Evolutionary conservation across 2,329 filamentous ascomycete species (phyloP), one percentile per base, ranked within the genome.

Genomic region (Trichophyton verrucosum): DNA sequence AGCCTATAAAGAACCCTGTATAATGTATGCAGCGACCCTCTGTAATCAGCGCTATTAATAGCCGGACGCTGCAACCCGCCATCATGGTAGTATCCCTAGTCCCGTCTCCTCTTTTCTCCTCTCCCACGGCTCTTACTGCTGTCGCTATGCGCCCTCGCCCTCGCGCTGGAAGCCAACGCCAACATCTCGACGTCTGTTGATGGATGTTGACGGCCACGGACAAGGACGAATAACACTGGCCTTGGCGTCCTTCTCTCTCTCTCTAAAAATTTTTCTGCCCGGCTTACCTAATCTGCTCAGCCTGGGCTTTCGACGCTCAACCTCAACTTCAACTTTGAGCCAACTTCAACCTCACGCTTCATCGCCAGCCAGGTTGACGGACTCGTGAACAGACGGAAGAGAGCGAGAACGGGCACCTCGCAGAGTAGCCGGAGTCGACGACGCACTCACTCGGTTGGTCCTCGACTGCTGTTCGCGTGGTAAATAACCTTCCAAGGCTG

Each of bases 401-500:
- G 33, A 38, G 33, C 33, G 27, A 27, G n/a, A 30, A n/a, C 7
- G 22, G 22, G 9, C 49, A 30, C 30, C 49, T 38, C 33, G 33
- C 5, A 22, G 44, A 47, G 20, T 13, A 51, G 22, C 20, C 8
- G 24, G 46, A 51, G 46, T 13, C 3, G 46, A 9, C 8, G 4
- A 24, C 4, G 20, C 22, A 8, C 46, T 51, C 22, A 8, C 46
- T 51, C 46, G 46, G 20, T 51, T 30, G 46, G 20, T 17, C 44
- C 24, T 8, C 3, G 22, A 4, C 27, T 15, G 17, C 13, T 8
- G 3, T 27, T 33, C 33, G 24, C 49, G 49, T 15, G 49, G 49
- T 36, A 36, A 55, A 55, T 55, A 55, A 36, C 51, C 51, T 55
- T 55, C 51, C 51, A 55, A 55, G 51, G 51, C 51, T 55, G 51